phyloP scores from a whole-genome alignment of 305 asterid genomes.

The Galium porrigens region DNA sequence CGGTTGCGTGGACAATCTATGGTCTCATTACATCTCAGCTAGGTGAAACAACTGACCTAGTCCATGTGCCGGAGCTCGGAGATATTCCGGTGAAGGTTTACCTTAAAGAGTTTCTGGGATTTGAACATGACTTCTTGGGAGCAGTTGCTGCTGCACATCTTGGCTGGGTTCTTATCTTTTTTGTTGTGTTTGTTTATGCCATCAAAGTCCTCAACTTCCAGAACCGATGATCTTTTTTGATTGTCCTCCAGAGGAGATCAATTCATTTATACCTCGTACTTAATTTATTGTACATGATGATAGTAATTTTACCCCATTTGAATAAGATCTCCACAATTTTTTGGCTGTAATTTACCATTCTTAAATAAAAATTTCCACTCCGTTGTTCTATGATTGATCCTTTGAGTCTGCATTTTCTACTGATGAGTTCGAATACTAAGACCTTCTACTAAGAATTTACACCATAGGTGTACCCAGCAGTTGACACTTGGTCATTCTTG shows the following conservation, averaged over 20 bases:
- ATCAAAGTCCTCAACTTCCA: constrained; percentile 47
- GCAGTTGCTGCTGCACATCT: constrained; percentile 47
- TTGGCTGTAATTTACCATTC: background rate
- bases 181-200: constrained; percentile 39
- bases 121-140: constrained; percentile 37
- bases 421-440: no score
- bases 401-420: no score
- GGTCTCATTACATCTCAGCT: constrained; percentile 79
- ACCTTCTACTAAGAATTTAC: no score
- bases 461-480: no score
- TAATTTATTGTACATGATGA: background rate
- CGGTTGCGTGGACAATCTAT: constrained; percentile 80
- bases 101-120: constrained; percentile 33
- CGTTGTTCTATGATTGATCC: no score
- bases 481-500: no score
- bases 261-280: background rate
- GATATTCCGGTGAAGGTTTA: constrained; percentile 29
- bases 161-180: constrained; percentile 46
- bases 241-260: background rate
- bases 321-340: background rate
- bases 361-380: background rate
- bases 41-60: constrained; percentile 28
- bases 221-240: constrained; percentile 21
- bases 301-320: background rate
- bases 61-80: constrained; percentile 12